Evolutionary conservation across 495 filamentous ascomycete genomes (phyloP).

Genomic region (Podospora australis): DNA sequence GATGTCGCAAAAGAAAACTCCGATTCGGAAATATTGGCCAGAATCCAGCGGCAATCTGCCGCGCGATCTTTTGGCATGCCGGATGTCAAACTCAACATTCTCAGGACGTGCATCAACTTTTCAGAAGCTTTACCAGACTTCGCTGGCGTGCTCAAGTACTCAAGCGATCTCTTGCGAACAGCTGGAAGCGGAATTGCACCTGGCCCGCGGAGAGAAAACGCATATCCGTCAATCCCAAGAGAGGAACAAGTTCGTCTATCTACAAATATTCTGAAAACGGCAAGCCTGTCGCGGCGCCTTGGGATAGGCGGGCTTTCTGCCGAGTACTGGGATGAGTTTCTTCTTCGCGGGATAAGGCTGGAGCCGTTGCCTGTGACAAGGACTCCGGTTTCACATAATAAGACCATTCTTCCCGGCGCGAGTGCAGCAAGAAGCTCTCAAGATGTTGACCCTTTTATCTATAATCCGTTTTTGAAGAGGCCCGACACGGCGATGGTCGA

Average conservation of each 20-base stretch:
- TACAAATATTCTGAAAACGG: constrained; percentile 77
- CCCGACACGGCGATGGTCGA: constrained; percentile 52
- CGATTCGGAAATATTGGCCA: constrained; percentile 43
- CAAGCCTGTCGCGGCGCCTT: constrained; percentile 64
- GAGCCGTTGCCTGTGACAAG: constrained; percentile 39
- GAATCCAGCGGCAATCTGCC: constrained; percentile 46
- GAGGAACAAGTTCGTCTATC: constrained; percentile 81
- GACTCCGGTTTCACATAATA: constrained; percentile 65
- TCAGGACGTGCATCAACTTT: constrained; percentile 78
- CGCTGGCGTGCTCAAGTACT: constrained; percentile 77
- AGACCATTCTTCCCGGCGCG: constrained; percentile 61
- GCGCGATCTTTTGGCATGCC: constrained; percentile 56
- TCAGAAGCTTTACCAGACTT: constrained; percentile 93
- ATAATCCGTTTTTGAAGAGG: constrained; percentile 78
- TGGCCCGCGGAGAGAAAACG: constrained; percentile 53
- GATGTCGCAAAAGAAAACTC: constrained; percentile 29
- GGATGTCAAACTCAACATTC: constrained; percentile 73
- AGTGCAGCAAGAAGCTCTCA: constrained; percentile 45
- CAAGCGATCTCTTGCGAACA: constrained; percentile 72
- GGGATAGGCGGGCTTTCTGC: constrained; percentile 63
- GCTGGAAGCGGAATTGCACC: constrained; percentile 74
- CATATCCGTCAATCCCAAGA: constrained; percentile 56
- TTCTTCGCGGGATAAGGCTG: constrained; percentile 74
- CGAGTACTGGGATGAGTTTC: constrained; percentile 95
- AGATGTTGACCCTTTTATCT: constrained; percentile 79